Conservation (phyloP, 2,329 filamentous ascomycete genomes). For the Cercospora zeae-maydis region DNA sequence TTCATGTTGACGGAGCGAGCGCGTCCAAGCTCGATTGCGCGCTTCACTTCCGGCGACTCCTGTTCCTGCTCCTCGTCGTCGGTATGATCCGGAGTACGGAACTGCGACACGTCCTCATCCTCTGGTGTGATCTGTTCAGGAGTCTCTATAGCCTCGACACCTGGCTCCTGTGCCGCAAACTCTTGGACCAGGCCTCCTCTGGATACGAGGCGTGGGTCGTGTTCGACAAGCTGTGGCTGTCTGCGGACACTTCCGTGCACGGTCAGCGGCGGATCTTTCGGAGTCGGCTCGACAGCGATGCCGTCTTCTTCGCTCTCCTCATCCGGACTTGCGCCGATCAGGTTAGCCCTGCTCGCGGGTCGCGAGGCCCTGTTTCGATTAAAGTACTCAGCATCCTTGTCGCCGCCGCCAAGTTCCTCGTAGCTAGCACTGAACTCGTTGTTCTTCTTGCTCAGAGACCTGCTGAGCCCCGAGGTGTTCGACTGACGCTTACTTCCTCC, state of each 20-base stretch:
- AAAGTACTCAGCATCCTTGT: conserved; percentile 71
- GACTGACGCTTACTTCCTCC: conserved; percentile 56
- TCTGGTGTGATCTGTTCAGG: conserved; percentile 26
- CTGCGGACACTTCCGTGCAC: conserved; percentile 51
- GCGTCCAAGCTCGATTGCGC: conserved; percentile 68
- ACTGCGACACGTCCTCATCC: conserved; percentile 1
- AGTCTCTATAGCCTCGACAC: conserved; percentile 23
- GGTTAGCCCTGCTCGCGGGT: conserved; percentile 5
- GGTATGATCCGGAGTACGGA: conserved; percentile 16
- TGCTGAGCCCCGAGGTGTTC: conserved; percentile 44
- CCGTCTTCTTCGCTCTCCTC: conserved; percentile 36
- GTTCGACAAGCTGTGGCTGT: conserved; percentile 63
- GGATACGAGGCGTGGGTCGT: conserved; percentile 56
- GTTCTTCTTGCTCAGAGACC: conserved; percentile 44
- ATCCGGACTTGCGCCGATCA: conserved; percentile 46
- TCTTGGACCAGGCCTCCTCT: conserved; percentile 58
- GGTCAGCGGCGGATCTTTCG: conserved; percentile 25
- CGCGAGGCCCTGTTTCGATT: conserved; percentile 30
- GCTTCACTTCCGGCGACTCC: conserved; percentile 45
- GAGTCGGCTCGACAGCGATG: conserved; percentile 2
- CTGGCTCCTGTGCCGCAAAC: conserved; percentile 41
- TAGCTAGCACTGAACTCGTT: conserved; percentile 58
- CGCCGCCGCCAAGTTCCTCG: conserved; percentile 56
- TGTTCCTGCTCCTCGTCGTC: conserved; percentile 24
- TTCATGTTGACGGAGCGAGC: conserved; percentile 35